Evolutionary conservation across 495 filamentous ascomycete genomes (phyloP).

Genomic region (Lasiosphaeria miniovina): DNA sequence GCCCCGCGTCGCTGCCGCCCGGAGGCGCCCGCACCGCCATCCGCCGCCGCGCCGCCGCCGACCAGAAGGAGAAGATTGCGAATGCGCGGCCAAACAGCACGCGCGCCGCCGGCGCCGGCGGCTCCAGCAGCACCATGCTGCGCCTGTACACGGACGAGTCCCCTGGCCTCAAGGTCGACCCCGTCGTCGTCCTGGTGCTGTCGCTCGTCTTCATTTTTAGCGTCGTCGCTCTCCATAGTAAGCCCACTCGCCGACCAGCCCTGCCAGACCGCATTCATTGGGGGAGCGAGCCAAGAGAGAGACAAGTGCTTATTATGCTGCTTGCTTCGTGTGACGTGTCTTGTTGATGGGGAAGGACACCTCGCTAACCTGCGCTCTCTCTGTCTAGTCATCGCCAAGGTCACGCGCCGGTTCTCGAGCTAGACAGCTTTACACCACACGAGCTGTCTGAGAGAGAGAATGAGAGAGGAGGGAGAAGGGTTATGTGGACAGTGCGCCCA

Average conservation of each 20-base stretch:
- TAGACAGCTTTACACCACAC: conserved; percentile 30
- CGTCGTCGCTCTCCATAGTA: conserved; percentile 96
- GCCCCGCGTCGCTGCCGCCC: conserved; percentile 81
- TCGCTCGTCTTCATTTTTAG: conserved; percentile 97
- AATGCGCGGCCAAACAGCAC: conserved; percentile 90
- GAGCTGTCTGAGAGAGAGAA: neutral
- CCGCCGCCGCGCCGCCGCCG: conserved; percentile 87
- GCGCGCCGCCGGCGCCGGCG: conserved; percentile 87
- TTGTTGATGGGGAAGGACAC: too few relatives aligned
- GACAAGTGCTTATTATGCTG: neutral
- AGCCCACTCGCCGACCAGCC: conserved; percentile 28
- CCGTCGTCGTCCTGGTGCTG: conserved; percentile 91
- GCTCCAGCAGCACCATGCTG: conserved; percentile 96
- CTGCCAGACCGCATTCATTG: too few relatives aligned
- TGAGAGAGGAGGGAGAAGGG: neutral
- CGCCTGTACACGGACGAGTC: conserved; percentile 99
- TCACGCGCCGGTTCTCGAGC: conserved; percentile 85
- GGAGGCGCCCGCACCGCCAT: conserved; percentile 93
- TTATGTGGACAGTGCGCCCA: neutral
- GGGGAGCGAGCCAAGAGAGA: neutral
- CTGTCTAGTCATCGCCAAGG: conserved; percentile 84
- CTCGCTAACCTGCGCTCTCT: conserved; percentile 5
- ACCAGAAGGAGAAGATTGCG: conserved; percentile 90
- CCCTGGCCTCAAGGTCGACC: conserved; percentile 93
- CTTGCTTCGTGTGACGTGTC: too few relatives aligned